Evolutionary conservation across 129 eudicot species (phyloP).

Genomic region (Flaveria sonorensis): DNA sequence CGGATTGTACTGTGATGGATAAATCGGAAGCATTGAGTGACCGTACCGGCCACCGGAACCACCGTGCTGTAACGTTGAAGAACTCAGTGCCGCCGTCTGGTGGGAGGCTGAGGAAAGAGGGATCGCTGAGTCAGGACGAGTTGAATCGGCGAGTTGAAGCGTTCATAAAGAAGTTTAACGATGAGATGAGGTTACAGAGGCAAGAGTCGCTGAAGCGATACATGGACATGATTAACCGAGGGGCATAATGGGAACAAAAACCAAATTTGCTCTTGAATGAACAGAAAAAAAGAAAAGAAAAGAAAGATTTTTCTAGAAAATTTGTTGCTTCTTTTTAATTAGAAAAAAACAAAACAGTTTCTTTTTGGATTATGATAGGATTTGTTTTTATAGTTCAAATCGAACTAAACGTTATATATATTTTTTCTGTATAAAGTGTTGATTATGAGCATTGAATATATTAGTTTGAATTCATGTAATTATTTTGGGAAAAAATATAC

Average conservation of each 20-base stretch:
- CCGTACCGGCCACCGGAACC: slow-evolving; percentile 32
- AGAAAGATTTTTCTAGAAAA: slow-evolving; percentile 23
- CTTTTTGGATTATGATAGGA: slow-evolving; percentile 1
- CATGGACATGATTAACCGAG: slow-evolving; percentile 67
- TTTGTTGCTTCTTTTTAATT: slow-evolving; percentile 1
- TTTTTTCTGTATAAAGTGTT: slow-evolving; percentile 21
- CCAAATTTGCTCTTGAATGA: background rate
- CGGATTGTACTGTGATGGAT: slow-evolving; percentile 23
- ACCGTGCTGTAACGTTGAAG: slow-evolving; percentile 3
- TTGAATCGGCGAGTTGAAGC: slow-evolving; percentile 87
- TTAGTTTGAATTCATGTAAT: background rate
- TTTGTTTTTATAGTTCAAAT: slow-evolving; percentile 22
- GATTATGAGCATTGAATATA: background rate
- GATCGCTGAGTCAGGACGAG: slow-evolving; percentile 80
- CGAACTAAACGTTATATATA: background rate
- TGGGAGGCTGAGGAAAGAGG: slow-evolving; percentile 59
- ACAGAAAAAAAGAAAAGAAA: background rate
- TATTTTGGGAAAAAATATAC: background rate
- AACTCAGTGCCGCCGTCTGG: slow-evolving; percentile 30
- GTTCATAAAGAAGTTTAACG: slow-evolving; percentile 72
- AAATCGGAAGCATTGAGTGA: slow-evolving; percentile 52
- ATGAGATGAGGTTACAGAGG: slow-evolving; percentile 89
- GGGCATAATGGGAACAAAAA: slow-evolving; percentile 35
- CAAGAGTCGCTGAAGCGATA: slow-evolving; percentile 63
- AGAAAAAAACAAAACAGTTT: background rate